Evolutionary conservation across 176 grass and related monocot species (phyloP).

Genomic region (Oryza rufipogon): DNA sequence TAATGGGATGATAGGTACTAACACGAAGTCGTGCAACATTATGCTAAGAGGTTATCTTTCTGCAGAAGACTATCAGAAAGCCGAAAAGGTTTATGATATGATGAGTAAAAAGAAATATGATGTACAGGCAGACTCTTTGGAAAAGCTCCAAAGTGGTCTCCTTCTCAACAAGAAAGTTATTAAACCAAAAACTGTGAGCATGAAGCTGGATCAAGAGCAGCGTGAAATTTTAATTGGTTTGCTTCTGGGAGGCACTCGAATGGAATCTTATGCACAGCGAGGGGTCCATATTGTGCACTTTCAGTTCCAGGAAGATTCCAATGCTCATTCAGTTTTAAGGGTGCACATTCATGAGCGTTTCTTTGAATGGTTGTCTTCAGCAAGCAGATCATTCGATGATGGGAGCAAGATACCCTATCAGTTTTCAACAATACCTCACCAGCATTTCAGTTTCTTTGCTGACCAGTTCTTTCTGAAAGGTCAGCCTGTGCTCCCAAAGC

Average conservation of each 20-base stretch:
- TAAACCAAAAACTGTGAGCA: slow-evolving; percentile 65
- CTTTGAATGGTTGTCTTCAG: slow-evolving; percentile 78
- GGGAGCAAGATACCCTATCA: slow-evolving; percentile 63
- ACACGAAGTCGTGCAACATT: slow-evolving; percentile 77
- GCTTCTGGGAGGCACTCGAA: slow-evolving; percentile 76
- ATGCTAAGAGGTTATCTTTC: slow-evolving; percentile 82
- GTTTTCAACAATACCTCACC: slow-evolving; percentile 80
- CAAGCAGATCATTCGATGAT: slow-evolving; percentile 59
- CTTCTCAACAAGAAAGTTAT: slow-evolving; percentile 66
- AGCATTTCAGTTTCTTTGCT: slow-evolving; percentile 83
- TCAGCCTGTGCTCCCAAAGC: slow-evolving; percentile 66
- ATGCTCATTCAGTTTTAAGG: slow-evolving; percentile 72
- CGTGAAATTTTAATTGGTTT: slow-evolving; percentile 95
- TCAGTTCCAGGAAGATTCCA: slow-evolving; percentile 69
- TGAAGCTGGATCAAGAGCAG: slow-evolving; percentile 81
- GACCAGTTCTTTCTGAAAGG: slow-evolving; percentile 78
- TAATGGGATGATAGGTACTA: slow-evolving; percentile 80
- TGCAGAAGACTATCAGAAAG: slow-evolving; percentile 69
- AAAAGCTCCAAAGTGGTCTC: slow-evolving; percentile 75
- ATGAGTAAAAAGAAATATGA: slow-evolving; percentile 94
- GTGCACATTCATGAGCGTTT: slow-evolving; percentile 83
- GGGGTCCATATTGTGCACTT: slow-evolving; percentile 65
- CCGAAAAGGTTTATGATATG: slow-evolving; percentile 78
- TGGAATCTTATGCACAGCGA: slow-evolving; percentile 67
- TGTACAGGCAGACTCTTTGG: slow-evolving; percentile 53